Evolutionary conservation across 768 basidiomycete species (phyloP).

Genomic region (Collybia nuda): DNA sequence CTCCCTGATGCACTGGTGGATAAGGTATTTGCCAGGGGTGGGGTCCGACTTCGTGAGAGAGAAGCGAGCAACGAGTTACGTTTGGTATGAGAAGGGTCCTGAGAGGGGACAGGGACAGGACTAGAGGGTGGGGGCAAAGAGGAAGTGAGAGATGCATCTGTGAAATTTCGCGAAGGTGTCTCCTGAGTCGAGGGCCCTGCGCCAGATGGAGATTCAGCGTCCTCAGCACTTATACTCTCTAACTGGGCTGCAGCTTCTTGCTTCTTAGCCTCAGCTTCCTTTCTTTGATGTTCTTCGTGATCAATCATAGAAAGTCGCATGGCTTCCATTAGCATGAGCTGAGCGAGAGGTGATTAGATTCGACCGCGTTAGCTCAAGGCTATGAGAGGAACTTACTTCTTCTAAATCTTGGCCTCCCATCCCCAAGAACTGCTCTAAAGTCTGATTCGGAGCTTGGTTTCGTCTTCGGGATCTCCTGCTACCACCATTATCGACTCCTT

Average conservation of each 20-base stretch:
- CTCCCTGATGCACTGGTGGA: constrained; percentile 22
- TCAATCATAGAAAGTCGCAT: constrained; percentile 95
- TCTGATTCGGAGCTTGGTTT: constrained; percentile 47
- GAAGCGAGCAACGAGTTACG: constrained; percentile 28
- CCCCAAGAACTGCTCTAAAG: constrained; percentile 70
- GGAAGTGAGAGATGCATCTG: constrained; percentile 12
- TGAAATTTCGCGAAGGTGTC: constrained; percentile 9
- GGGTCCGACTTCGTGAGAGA: constrained; percentile 36
- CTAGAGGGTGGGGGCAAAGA: constrained; percentile 26
- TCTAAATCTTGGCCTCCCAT: constrained; percentile 88
- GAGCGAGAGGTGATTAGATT: constrained; percentile 5
- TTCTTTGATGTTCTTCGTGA: constrained; percentile 90
- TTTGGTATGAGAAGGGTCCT: constrained; percentile 21
- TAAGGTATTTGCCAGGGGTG: constrained; percentile 24
- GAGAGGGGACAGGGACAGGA: constrained; percentile 21
- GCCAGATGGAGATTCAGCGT: constrained; percentile 20
- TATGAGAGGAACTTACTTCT: constrained; percentile 59
- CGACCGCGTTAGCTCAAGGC: neutral
- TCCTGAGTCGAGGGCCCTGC: constrained; percentile 33
- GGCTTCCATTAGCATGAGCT: constrained; percentile 99
- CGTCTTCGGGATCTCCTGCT: constrained; percentile 63
- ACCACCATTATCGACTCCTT: constrained; percentile 28
- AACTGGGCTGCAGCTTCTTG: constrained; percentile 43
- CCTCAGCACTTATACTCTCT: constrained; percentile 14
- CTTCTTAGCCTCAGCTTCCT: constrained; percentile 68